Evolutionary conservation across 73 alveolate species (phyloP), one percentile per base, ranked within the genome.

Genomic region (Loxodes magnus): DNA sequence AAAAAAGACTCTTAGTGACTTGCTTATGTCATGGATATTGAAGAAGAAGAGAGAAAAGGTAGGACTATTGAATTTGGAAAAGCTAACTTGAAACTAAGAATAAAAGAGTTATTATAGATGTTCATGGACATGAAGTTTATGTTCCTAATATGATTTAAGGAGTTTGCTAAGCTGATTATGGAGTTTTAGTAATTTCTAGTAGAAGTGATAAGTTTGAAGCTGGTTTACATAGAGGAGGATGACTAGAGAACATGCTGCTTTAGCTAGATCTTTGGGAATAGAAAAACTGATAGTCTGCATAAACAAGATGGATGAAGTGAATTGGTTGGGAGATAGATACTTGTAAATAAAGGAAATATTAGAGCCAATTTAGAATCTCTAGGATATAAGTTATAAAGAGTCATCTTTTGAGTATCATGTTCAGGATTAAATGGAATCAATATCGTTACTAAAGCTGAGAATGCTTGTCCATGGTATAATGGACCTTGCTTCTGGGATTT

Each of bases 241-340:
- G 37, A 95, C 99, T 43, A 75, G 97, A 52, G 98, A 95, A 64
- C 98, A 92, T 67, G 90, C 96, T 31, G 64, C 76, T 56, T 85
- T 95, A 33, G 96, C 98, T 48, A 92, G 83, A 63, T 79, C 94
- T 22, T 76, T 92, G n/a, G 98, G 98, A 1, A 94, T 95, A 19
- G 68, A 74, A 43, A 77, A 87, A 92, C n/a, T n/a, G n/a, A n/a
- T n/a, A n/a, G n/a, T n/a, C n/a, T n/a, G n/a, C n/a, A n/a, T n/a
- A n/a, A n/a, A 94, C 81, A 95, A 95, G 80, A 95, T 95, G 99
- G 99, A 95, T 74, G 98, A 91, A 21, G 97, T 88, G 12, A 77
- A 89, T 42, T 95, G 99, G 99, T 76, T 74, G 24, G 73, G 89
- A 67, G 94, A 85, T 36, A 74, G 99, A 75, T 94, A 66, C 83